Conservation (phyloP, 1,284 basidiomycete genomes). For the Melampsora abietis-canadensis region DNA sequence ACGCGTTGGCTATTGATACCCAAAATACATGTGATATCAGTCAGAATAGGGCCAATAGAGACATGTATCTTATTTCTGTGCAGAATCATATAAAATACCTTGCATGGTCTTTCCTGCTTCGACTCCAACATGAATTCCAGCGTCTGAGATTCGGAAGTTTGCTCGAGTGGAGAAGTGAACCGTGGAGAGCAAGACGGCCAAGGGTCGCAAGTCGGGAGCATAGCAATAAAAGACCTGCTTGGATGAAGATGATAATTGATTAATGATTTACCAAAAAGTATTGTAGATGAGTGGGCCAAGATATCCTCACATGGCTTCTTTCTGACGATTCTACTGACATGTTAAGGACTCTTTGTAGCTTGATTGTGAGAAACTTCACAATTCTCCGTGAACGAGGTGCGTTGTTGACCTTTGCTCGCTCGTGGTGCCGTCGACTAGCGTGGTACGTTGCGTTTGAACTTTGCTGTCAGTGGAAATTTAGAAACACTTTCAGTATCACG, state of each 20-base stretch:
- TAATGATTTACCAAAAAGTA: too few relatives aligned
- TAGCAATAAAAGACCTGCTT: conserved; percentile 35
- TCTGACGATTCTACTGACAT: too few relatives aligned
- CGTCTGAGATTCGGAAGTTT: conserved; percentile 15
- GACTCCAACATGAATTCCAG: conserved; percentile 22
- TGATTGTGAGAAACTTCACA: too few relatives aligned
- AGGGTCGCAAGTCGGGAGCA: conserved; percentile 27
- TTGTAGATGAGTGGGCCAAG: too few relatives aligned
- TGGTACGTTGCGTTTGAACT: too few relatives aligned
- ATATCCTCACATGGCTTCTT: too few relatives aligned
- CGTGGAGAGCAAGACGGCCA: conserved; percentile 24
- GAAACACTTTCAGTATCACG: too few relatives aligned
- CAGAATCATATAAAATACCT: conserved; percentile 9
- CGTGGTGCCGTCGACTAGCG: too few relatives aligned
- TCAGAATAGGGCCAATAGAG: background rate
- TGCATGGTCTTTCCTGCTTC: conserved; percentile 30
- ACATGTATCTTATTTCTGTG: background rate
- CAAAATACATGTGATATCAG: background rate
- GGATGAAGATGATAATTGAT: background rate
- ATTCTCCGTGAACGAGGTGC: too few relatives aligned
- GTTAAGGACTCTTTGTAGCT: too few relatives aligned
- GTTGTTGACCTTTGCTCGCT: too few relatives aligned
- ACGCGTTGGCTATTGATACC: conserved; percentile 10
- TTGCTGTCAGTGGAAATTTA: too few relatives aligned
- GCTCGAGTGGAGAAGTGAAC: conserved; percentile 34